Evolutionary conservation across 371 early-diverging fungal genomes (phyloP), one percentile per base, ranked within the genome.

Genomic region (Phascolomyces articulosus): DNA sequence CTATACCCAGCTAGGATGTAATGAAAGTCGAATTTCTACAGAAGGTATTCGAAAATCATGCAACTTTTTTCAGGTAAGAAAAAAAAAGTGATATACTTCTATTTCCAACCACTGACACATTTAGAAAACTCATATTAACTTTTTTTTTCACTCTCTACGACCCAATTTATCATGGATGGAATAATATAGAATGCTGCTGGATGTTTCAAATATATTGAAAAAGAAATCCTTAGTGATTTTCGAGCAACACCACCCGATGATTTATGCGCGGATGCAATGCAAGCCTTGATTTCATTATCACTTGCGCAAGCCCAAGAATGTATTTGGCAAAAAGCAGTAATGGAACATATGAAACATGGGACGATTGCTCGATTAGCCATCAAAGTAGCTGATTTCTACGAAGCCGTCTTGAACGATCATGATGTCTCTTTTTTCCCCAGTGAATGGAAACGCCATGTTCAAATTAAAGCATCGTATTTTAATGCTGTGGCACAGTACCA

Each of bases 261-360:
- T 67, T 69, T 93, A 68, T 80, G 82, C 1, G 61, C 84, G 1
- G 67, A 79, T 4, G 83, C 87, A 13, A 80, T 95, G 26, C 78
- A 81, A 27, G 83, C 89, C 0, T 75, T 91, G n/a, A 79, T 85
- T 10, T 80, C 85, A 40, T 72, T 93, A 40, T 95, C 93, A 93
- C 80, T 95, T 1, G 94, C 94, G 2, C 95, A 95, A 73, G 96
- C 95, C 24, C 95, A 96, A 70, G 95, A 96, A 74, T 93, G 91
- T 60, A 90, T 90, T 16, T 94, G 92, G 93, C 89, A 88, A 62
- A 91, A 94, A 53, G 91, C 93, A 1, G 88, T 91, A 3, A 81
- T 85, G 80, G 94, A 88, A 65, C 87, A 90, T 48, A 85, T 92
- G 79, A 90, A 90, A 64, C 88, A 91, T 63, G 89, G 83, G 1